Evolutionary conservation across 2,329 filamentous ascomycete species (phyloP), one percentile per base, ranked within the genome.

Genomic region (Epichloe scottii): DNA sequence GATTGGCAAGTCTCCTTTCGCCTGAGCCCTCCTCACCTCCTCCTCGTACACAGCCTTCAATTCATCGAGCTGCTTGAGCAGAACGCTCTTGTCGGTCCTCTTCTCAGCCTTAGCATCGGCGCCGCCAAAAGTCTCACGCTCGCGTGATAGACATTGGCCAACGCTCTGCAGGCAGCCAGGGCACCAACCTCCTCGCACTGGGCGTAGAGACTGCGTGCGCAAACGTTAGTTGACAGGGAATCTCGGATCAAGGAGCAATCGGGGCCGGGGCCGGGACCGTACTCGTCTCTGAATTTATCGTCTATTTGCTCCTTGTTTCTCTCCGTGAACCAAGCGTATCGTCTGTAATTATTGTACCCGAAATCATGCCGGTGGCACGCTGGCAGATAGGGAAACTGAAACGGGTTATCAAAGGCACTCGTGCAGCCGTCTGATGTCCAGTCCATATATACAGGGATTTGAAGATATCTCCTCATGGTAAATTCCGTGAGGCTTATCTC

Each of bases 301-400:
- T 80, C 76, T 73, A 6, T 54, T 60, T 14, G 59, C 47, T 57
- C 72, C 73, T 48, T 61, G 62, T 7, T 55, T 59, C 4, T 63
- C 59, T 43, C 11, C 1, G 14, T 43, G 15, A 49, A 49, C 8
- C 39, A 4, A 64, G 70, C 59, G 78, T 77, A 2, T 75, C 68
- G 2, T 50, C 61, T 57, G 78, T 75, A 2, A 47, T 80, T 80
- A 14, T 68, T 62, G 59, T 77, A 77, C 1, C 76, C 76, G 58
- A 80, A 80, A 56, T 80, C 77, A 53, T 81, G 77, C 4, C 77
- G 73, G 52, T 73, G 60, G 64, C 75, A 78, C 7, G 68, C 70
- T 0, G 67, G 68, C 5, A 61, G 17, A 35, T 72, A 75, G 8
- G 67, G 62, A 57, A 71, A 75, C 1, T 66, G 65, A 23, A 68